These are phyloP conservation scores for Verticillium longisporum DNA, from an alignment of 2,329 filamentous ascomycete genomes.

Conservation along the genomic window DNA sequence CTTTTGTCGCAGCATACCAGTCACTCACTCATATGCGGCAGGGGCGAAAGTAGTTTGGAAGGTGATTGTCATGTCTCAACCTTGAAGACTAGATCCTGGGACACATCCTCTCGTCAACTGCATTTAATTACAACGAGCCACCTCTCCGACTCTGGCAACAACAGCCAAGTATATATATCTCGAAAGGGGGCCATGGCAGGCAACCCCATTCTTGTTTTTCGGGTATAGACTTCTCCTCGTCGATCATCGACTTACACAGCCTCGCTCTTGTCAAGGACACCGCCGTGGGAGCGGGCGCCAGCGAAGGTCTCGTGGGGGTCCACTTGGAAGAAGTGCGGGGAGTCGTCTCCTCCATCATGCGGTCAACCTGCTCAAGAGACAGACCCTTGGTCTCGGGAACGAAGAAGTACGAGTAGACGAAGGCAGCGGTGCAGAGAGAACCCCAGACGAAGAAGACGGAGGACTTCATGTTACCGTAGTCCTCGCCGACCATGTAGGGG, in stretches of 20 bases:
- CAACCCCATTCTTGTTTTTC: background rate
- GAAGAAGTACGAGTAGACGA: slow-evolving; percentile 66
- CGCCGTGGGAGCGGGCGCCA: slow-evolving; percentile 32
- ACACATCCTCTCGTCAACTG: background rate
- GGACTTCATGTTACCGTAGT: slow-evolving; percentile 58
- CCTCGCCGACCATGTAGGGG: slow-evolving; percentile 59
- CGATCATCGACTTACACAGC: slow-evolving; percentile 18
- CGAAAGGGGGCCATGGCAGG: background rate
- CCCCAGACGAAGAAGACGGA: slow-evolving; percentile 75
- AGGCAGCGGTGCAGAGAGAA: slow-evolving; percentile 51
- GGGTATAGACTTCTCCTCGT: background rate
- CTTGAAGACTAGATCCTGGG: background rate
- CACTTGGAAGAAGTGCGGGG: slow-evolving; percentile 72
- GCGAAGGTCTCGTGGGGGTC: slow-evolving; percentile 67
- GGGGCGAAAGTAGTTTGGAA: background rate
- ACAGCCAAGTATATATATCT: background rate
- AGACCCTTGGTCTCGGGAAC: slow-evolving; percentile 71
- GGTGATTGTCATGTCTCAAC: background rate
- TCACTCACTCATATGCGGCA: background rate
- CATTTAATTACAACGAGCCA: background rate
- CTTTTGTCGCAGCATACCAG: background rate
- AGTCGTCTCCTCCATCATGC: slow-evolving; percentile 82
- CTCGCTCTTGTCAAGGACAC: slow-evolving; percentile 22
- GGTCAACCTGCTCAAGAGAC: slow-evolving; percentile 73
- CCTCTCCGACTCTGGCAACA: background rate